Evolutionary conservation across 768 basidiomycete species (phyloP).

Genomic region (Phylloporus sp.): DNA sequence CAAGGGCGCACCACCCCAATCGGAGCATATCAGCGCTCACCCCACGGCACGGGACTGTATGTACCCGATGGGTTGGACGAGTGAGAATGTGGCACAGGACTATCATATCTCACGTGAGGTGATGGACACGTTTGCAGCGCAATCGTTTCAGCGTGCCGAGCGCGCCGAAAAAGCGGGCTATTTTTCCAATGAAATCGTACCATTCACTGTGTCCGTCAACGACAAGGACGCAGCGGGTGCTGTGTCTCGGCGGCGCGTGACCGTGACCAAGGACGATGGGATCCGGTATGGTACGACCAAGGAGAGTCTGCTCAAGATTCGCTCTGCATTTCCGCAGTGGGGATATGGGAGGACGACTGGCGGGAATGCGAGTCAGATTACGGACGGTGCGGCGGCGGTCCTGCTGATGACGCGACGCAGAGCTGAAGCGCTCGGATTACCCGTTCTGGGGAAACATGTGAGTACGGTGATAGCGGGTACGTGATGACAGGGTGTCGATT

Average conservation of each 20-base stretch:
- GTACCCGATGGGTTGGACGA: conserved; percentile 86
- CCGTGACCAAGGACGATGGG: conserved; percentile 70
- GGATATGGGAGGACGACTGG: conserved; percentile 70
- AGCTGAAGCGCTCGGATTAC: conserved; percentile 70
- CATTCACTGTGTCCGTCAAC: conserved; percentile 63
- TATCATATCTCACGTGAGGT: conserved; percentile 68
- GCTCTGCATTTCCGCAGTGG: conserved; percentile 82
- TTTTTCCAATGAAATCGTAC: conserved; percentile 70
- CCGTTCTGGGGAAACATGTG: conserved; percentile 73
- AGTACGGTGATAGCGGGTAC: conserved; percentile 66
- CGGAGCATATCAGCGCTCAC: conserved; percentile 57
- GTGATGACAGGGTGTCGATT: conserved; percentile 4
- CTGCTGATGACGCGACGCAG: conserved; percentile 77
- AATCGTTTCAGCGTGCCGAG: conserved; percentile 78
- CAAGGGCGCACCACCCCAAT: conserved; percentile 54
- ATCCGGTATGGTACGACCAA: conserved; percentile 72
- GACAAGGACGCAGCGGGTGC: conserved; percentile 55
- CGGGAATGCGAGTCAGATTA: conserved; percentile 83
- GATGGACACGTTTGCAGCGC: conserved; percentile 72
- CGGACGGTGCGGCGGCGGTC: conserved; percentile 80
- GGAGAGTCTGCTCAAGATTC: conserved; percentile 58
- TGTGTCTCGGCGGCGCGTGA: conserved; percentile 41
- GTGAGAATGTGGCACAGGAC: conserved; percentile 78
- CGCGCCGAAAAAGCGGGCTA: conserved; percentile 62
- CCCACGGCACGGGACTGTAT: conserved; percentile 56